Base-by-base conservation (phyloP, 1,284 basidiomycete species). In the Microbotryum scabiosae region DNA sequence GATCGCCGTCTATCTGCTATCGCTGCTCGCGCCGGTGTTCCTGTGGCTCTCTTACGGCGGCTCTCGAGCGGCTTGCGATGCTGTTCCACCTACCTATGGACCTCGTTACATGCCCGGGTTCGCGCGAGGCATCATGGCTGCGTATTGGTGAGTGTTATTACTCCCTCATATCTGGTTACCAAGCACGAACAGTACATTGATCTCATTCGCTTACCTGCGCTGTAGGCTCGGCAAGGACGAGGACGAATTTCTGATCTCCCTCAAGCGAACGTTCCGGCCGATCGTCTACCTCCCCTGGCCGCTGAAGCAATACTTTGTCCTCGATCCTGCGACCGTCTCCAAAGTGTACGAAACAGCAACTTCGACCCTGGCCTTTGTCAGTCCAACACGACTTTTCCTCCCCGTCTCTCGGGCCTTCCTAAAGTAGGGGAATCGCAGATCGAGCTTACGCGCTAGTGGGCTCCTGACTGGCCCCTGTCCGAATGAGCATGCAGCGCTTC, bases 251-350 rank as follows among this genome's bases (percentile, higher is more conserved):
- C 43, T 68, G 25, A 45, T 53, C 5, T 9, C 16, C 4, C 58
- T 65, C 5, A 56, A 51, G 23, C 21, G 48, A 20, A 26, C 47
- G 5, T 68, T 64, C 20, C 63, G 65, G 0, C 26, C 47, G 0
- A 45, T 56, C 20, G 65, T 67, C 5, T 70, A 62, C 43, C 41
- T 70, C n/a, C 65, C 67, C 5, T 70, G 64, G 59, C 69, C 69
- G 9, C 30, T 70, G 41, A 8, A 45, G 28, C 62, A 66, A 48
- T 65, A 65, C 30, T 53, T 70, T n/a, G 57, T 69, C 4, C 20
- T 58, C 7, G 54, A 57, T 16, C 49, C 57, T 9, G 46, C 51
- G 21, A 50, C 56, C 0, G 60, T 69, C n/a, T 25, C 56, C 5
- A 49, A 56, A 5, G 60, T 67, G 1, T 70, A 69, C 47, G 36